Base-by-base conservation (phyloP, 169 alveolate species). In the Toxoplasma gondii region DNA sequence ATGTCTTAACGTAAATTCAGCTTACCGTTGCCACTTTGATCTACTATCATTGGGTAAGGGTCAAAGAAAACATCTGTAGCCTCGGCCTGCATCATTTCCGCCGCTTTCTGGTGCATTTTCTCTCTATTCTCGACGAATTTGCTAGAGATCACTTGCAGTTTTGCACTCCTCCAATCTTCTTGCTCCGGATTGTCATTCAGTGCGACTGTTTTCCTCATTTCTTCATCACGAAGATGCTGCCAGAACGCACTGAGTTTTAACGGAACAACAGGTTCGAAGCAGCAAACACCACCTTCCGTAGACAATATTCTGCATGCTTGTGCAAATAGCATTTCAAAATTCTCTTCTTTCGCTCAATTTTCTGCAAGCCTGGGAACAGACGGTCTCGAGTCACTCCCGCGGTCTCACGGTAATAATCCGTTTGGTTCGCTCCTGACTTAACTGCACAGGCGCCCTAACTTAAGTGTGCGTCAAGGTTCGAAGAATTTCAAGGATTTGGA, bases 161-260 rank as follows among this genome's bases (percentile, higher is more conserved):
- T 82, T 5, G 90, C 90, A 49, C 69, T 44, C 4, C 90, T 64
- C 69, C 90, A 82, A 17, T 82, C 90, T 41, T 82, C 90, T 31
- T 82, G 53, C 64, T 82, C 90, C 38, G 90, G 90, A 49, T 82
- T 82, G 67, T 41, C 90, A 31, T 82, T 82, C 90, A 82, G 67
- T 0, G 90, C 90, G 17, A 82, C 90, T 1, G 90, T 82, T 49
- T 82, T 82, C 90, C 41, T 36, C 90, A 82, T 82, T 82, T 82
- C 90, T 82, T 82, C 90, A 31, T 82, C 90, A 0, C 90, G 90
- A 39, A 82, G 17, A 31, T 82, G 90, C 5, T 82, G 90, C 90
- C 90, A 82, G 64, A 82, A 82, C 34, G 90, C 90, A 24, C 90
- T 82, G 64, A 34, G 31, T n/a, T n/a, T n/a, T n/a, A n/a, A 58